Conservation (phyloP, 495 filamentous ascomycete species). For the Penicillium salamii region DNA sequence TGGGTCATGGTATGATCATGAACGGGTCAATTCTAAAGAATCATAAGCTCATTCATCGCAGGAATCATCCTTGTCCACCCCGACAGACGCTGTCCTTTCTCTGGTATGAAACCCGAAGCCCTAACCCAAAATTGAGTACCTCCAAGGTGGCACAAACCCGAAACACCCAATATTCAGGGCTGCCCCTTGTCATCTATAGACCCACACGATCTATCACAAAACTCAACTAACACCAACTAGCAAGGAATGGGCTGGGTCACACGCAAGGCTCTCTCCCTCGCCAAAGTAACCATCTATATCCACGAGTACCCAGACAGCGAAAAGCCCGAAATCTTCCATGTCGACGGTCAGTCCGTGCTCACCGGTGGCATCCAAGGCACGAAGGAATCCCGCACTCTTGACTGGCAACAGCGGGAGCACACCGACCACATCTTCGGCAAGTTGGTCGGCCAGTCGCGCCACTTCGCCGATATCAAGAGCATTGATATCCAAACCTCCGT, state of each 20-base stretch:
- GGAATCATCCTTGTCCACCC: constrained; percentile 78
- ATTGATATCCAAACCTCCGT: constrained; percentile 33
- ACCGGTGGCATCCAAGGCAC: constrained; percentile 75
- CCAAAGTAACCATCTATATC: constrained; percentile 69
- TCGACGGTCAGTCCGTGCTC: constrained; percentile 77
- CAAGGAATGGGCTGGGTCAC: constrained; percentile 83
- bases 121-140: neutral
- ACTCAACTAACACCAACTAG: constrained; percentile 28
- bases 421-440: constrained; percentile 78
- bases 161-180: neutral
- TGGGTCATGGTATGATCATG: constrained; percentile 68
- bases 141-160: neutral
- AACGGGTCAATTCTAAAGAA: neutral
- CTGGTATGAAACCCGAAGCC: constrained; percentile 44
- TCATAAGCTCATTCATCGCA: constrained; percentile 30
- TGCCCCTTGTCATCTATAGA: neutral
- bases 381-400: constrained; percentile 66
- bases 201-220: neutral
- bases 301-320: constrained; percentile 57
- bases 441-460: constrained; percentile 60
- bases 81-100: constrained; percentile 66
- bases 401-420: constrained; percentile 69
- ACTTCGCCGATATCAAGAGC: constrained; percentile 38
- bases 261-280: constrained; percentile 70
- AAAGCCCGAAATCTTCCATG: constrained; percentile 52